These are phyloP conservation scores for Pseudocercospora cruenta DNA, from an alignment of 2,329 filamentous ascomycete genomes.

Conservation along the genomic window DNA sequence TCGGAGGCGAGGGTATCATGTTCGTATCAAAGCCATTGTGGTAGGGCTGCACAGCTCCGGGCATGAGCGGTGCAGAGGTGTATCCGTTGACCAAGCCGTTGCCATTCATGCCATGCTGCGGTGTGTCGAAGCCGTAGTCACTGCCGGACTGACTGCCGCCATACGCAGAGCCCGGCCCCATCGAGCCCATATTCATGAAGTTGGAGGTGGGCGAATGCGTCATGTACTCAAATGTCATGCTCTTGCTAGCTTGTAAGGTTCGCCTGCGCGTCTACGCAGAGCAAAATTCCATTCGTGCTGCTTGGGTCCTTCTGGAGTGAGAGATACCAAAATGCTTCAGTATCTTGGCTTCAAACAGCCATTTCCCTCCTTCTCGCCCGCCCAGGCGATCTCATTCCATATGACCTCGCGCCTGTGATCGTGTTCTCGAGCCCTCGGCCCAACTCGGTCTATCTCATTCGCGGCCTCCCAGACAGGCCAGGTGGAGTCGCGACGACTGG, in stretches of 20 bases:
- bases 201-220: conserved; percentile 17
- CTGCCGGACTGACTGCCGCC: conserved; percentile 34
- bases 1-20: conserved; percentile 22
- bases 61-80: conserved; percentile 20
- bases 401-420: conserved; percentile 4
- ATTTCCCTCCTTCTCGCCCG: not conserved
- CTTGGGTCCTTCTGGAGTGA: not conserved
- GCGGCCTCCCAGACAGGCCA: conserved; percentile 1
- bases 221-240: conserved; percentile 5
- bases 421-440: conserved; percentile 5
- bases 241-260: not conserved
- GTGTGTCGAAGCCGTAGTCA: conserved; percentile 35
- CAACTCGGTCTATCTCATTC: conserved; percentile 8
- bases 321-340: not conserved
- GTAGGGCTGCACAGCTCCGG: conserved; percentile 17
- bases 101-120: conserved; percentile 29
- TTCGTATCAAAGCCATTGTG: conserved; percentile 24
- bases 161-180: conserved; percentile 31
- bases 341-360: conserved; percentile 1
- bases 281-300: not conserved
- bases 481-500: conserved; percentile 2
- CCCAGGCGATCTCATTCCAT: conserved; percentile 9
- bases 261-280: conserved; percentile 4
- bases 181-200: conserved; percentile 28
- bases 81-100: conserved; percentile 23